Base-by-base conservation (phyloP, 2,329 filamentous ascomycete genomes). In the Fusarium virguliforme region DNA sequence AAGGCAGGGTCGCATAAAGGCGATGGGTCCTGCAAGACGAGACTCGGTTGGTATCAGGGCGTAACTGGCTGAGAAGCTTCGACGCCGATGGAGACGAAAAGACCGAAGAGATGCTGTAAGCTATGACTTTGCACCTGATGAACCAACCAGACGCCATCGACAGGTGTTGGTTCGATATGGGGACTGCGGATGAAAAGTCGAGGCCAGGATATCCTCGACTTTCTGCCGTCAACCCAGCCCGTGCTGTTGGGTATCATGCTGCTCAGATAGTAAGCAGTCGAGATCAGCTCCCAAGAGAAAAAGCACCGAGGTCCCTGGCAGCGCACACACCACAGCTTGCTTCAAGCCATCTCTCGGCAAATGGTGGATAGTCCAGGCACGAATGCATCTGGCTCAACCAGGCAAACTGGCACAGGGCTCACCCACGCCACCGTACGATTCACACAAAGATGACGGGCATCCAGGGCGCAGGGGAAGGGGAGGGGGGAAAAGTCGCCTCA, bases 371-470 rank as follows among this genome's bases (percentile, higher is more conserved):
- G 18, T 30, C 51, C 34, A 54, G 51, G 34, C 6, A 54, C 34
- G 22, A 40, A 50, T 59, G 58, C 58, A 60, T 40, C 58, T 60
- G 15, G 58, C 58, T 46, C 26, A 41, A 28, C 58, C 32, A 34
- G 56, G 41, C 30, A 50, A 35, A 37, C 22, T 4, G 41, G 4
- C 41, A 18, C 38, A 59, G 41, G 12, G 41, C 54, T 41, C 26
- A 22, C 37, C 26, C 56, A 32, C 63, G 63, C 63, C 64, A 66
- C 64, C 64, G 54, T 66, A 66, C 60, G 60, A 66, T 61, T 62
- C 51, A 53, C 24, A 51, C 57, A 26, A 32, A 22, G 32, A 35
- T 55, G 48, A 46, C 51, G 51, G 28, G 51, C 38, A 24, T 48
- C 59, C 32, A 32, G 60, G 51, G 37, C 56, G 30, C 57, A 50